Base-by-base conservation (phyloP, 2,329 filamentous ascomycete species). In the Sclerotinia trifoliorum region DNA sequence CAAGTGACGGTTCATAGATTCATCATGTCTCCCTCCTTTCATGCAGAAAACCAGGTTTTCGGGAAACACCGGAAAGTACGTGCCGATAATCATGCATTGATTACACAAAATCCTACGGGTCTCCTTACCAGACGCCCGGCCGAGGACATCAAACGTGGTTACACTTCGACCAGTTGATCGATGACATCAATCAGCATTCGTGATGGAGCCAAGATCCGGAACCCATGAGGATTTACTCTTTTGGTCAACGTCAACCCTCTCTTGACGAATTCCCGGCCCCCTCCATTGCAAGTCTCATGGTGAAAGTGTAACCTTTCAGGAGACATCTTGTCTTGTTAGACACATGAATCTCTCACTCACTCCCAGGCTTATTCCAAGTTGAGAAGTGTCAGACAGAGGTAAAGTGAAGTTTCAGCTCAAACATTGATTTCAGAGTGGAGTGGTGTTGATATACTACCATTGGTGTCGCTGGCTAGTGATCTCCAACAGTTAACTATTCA, bases 51-150 rank as follows among this genome's bases (percentile, higher is more conserved):
- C 21, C 11, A 51, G 46, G 10, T 35, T 35, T 21, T 49, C 21
- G 29, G 21, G 21, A 24, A 35, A 35, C 13, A 15, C 24, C 44
- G 21, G 29, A 21, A 32, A 62, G 21, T 62, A 11, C 58, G 42
- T 42, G 15, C 35, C 35, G 35, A 26, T 58, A n/a, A 8, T 58
- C 7, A 39, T 51, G 44, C 26, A 61, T 61, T 61, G 26, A 35
- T 61, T n/a, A 35, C 58, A 35, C 44, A 32, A 10, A 49, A 49
- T 49, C 58, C 58, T 61, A 49, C 58, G 26, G 42, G 44, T 19
- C 26, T 48, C 42, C 26, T 48, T 26, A 49, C 26, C 19, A 42
- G 44, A 19, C 32, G 48, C 26, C 26, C 57, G n/a, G 13, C 58
- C 44, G 58, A 61, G 13, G 24, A 49, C 39, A 49, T 61, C 35